phyloP scores from a whole-genome alignment of 495 filamentous ascomycete species.

The Penicillium malachiteum region DNA sequence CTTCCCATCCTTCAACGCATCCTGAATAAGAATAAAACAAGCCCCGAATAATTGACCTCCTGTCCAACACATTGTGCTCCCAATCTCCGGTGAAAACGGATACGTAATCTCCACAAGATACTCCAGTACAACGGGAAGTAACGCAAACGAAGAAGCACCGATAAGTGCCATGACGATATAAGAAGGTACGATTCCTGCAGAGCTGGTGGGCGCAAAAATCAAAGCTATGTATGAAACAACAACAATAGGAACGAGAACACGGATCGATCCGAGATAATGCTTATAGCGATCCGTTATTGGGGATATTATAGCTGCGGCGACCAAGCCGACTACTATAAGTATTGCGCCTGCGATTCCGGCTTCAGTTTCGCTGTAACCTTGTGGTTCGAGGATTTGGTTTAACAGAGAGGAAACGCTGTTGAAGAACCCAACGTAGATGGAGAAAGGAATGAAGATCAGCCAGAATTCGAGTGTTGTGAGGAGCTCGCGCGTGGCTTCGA shows the following conservation, averaged over 20 bases:
- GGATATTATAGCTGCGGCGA: conserved; percentile 68
- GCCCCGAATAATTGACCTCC: conserved; percentile 71
- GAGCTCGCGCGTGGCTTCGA: conserved; percentile 45
- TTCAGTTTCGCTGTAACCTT: conserved; percentile 74
- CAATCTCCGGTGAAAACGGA: conserved; percentile 84
- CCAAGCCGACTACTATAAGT: conserved; percentile 85
- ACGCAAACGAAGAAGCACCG: conserved; percentile 74
- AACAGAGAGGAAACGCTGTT: conserved; percentile 86
- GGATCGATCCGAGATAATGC: conserved; percentile 71
- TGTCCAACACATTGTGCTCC: conserved; percentile 78
- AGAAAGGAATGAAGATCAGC: conserved; percentile 73
- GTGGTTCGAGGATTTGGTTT: conserved; percentile 84
- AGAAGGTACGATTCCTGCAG: conserved; percentile 61
- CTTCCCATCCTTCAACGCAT: conserved; percentile 66
- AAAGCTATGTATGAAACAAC: conserved; percentile 71
- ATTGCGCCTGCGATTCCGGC: conserved; percentile 87
- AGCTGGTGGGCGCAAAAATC: conserved; percentile 74
- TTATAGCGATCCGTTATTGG: conserved; percentile 86
- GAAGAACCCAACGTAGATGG: conserved; percentile 87
- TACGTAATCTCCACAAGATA: conserved; percentile 82
- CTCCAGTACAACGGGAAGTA: conserved; percentile 85
- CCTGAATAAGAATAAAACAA: conserved; percentile 78
- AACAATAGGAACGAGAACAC: conserved; percentile 71
- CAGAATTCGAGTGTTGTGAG: conserved; percentile 67
- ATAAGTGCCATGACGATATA: conserved; percentile 68